phyloP scores from a whole-genome alignment of 306 rosid species.

The Cucurbita moschata region DNA sequence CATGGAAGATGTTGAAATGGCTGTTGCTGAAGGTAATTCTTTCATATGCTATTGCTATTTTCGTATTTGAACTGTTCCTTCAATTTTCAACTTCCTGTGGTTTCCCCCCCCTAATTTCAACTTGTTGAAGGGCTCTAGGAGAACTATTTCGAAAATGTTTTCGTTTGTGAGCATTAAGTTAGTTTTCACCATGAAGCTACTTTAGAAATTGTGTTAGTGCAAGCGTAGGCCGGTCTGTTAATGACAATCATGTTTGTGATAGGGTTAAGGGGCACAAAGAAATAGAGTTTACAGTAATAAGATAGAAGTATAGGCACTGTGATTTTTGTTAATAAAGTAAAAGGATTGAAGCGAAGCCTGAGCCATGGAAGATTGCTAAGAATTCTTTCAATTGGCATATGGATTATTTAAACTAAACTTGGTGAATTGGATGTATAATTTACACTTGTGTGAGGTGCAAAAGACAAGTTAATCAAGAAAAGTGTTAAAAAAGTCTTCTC shows the following conservation, averaged over 20 bases:
- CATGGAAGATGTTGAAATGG: conserved; percentile 84
- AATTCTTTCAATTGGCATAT: background rate
- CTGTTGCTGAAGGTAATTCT: conserved; percentile 51
- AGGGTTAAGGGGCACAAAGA: background rate
- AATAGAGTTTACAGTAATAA: background rate
- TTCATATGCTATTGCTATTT: background rate
- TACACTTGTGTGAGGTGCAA: background rate
- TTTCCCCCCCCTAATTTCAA: background rate
- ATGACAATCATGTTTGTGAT: background rate
- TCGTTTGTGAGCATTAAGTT: background rate
- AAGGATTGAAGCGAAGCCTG: background rate
- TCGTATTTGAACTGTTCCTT: background rate
- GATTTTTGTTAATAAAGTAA: background rate
- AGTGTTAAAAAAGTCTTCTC: background rate
- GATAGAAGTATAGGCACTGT: background rate
- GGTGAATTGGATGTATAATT: background rate
- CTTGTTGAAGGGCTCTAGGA: background rate
- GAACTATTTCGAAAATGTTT: background rate
- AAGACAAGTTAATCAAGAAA: background rate
- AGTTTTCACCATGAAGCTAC: background rate
- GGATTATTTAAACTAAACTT: background rate
- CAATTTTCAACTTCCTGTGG: background rate
- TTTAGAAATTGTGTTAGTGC: background rate
- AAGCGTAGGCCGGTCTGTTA: background rate
- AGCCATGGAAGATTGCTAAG: background rate